Evolutionary conservation across 768 basidiomycete species (phyloP), one percentile per base, ranked within the genome.

Genomic region (Amanita phalloides): DNA sequence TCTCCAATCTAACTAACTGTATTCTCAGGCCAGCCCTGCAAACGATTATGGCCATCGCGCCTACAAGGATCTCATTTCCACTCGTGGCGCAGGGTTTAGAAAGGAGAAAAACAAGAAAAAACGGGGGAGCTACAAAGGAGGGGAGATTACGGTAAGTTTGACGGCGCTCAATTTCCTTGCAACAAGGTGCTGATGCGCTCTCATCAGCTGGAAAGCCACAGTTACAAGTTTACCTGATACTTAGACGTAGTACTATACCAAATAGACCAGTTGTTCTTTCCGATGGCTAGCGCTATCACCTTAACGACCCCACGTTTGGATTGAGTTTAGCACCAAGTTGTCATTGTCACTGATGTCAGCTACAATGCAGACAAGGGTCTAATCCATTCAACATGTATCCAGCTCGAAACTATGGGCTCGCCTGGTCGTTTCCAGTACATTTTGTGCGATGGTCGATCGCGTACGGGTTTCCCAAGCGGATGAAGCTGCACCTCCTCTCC

Each of bases 91-190:
- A 45, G 91, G 91, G 2, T 99, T 99, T 74, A 78, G 92, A 50
- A 99, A 98, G 68, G 95, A 96, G 75, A 99, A 99, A 70, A 97
- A 96, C 71, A 99, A 98, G 80, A 98, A 98, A 72, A 99, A 99
- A 71, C 74, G 88, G 59, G 95, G 93, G 3, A 91, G 86, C 55
- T 97, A 97, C 67, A 79, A 80, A 42, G 93, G 95, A 10, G 95
- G 95, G 37, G 90, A 94, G 62, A 99, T 99, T 55, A 95, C 93
- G 45, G 91, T 94, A 57, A 64, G 78, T 66, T 17, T 54, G 42
- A 53, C 6, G 9, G 49, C 49, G 21, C 46, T 25, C 45, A 46
- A 14, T 39, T 46, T 17, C 17, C 9, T 4, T 30, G 8, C 37
- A 32, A 32, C 10, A 28, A 17, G 23, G 52, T 45, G 11, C 14